A percentile compares a stretch with the other conserved stretches of the same genome.
Conservation (phyloP, 208 protist species). For the Trypanosoma avium region DNA sequence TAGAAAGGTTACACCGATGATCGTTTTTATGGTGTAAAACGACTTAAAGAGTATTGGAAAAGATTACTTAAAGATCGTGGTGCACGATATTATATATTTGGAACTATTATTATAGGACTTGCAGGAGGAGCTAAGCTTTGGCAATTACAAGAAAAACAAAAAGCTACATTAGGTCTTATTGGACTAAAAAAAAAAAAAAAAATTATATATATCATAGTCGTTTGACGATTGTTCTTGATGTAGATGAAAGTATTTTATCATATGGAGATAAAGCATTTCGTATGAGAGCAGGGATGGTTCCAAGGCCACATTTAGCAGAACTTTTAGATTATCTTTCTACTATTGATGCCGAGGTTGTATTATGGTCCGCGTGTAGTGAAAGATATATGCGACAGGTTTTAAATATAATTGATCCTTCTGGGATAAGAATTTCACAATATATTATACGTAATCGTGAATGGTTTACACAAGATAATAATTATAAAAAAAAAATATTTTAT, state of each 20-base stretch:
- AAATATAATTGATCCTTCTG: conserved; percentile 75
- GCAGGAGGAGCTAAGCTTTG: conserved; percentile 55
- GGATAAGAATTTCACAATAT: conserved; percentile 77
- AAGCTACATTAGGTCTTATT: conserved; percentile 51
- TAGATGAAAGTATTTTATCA: conserved; percentile 91
- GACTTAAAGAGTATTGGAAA: conserved; percentile 74
- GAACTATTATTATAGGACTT: conserved; percentile 55
- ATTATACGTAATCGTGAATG: conserved; percentile 67
- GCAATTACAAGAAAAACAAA: conserved; percentile 56
- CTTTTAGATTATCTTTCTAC: conserved; percentile 83
- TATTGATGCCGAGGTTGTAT: conserved; percentile 88
- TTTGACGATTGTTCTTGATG: conserved; percentile 82
- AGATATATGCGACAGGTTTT: conserved; percentile 89
- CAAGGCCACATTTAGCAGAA: conserved; percentile 81
- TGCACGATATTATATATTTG: conserved; percentile 78
- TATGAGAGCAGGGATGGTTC: conserved; percentile 78
- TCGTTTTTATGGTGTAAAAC: conserved; percentile 77
- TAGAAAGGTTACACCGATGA: conserved; percentile 83
- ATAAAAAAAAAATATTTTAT: conserved; percentile 88
- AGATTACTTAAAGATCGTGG: conserved; percentile 69
- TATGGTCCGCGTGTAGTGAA: conserved; percentile 85
- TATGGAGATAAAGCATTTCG: conserved; percentile 91
- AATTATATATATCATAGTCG: conserved; percentile 81
- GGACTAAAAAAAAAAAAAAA: conserved; percentile 79
- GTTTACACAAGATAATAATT: conserved; percentile 85